A percentile compares a stretch with the other conserved stretches of the same genome.
Conservation (phyloP, 2,329 filamentous ascomycete genomes). For the Huntiella bhutanensis region DNA sequence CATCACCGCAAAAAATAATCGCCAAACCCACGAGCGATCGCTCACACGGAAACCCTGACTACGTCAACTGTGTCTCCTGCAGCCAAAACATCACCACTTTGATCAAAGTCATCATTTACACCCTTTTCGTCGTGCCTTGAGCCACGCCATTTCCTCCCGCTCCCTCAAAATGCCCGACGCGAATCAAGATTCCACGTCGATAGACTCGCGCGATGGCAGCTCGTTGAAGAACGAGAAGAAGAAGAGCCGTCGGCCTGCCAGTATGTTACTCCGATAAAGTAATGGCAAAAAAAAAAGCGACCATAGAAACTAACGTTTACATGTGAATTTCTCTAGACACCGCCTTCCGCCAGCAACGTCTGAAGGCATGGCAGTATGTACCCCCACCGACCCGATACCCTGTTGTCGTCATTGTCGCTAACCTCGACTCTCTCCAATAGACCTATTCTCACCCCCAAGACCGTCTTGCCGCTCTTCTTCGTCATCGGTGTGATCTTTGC, state of each 20-base stretch:
- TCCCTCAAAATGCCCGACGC: slow-evolving; percentile 27
- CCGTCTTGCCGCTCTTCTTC: slow-evolving; percentile 80
- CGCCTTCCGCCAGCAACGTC: slow-evolving; percentile 84
- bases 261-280: slow-evolving; percentile 24
- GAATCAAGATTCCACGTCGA: slow-evolving; percentile 24
- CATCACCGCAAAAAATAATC: no score
- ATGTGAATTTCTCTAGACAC: slow-evolving; percentile 43
- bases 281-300: background rate
- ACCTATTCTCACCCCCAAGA: slow-evolving; percentile 89
- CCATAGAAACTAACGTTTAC: background rate
- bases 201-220: slow-evolving; percentile 32
- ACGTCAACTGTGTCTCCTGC: background rate
- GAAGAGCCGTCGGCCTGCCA: slow-evolving; percentile 83
- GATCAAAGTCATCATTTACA: background rate
- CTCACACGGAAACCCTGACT: no score
- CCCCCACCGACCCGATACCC: background rate
- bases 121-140: background rate
- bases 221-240: slow-evolving; percentile 48
- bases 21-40: no score
- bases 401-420: slow-evolving; percentile 31
- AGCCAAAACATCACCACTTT: background rate
- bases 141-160: background rate
- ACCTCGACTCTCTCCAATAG: slow-evolving; percentile 25
- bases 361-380: slow-evolving; percentile 94
- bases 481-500: slow-evolving; percentile 80